Evolutionary conservation across 371 early-diverging fungal species (phyloP), one percentile per base, ranked within the genome.

Genomic region (Chytridium lagenaria): DNA sequence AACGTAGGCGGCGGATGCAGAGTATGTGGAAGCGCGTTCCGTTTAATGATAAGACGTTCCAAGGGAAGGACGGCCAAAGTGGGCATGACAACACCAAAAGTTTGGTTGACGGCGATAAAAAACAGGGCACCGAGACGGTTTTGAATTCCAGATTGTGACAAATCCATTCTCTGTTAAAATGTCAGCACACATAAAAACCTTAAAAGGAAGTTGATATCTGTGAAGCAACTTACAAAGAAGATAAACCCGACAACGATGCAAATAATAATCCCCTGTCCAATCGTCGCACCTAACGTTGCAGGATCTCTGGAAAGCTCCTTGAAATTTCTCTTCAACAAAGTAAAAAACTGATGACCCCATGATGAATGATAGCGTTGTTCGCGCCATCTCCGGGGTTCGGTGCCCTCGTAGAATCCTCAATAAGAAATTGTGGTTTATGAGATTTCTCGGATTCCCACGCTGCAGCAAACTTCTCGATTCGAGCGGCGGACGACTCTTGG

Each of bases 1-100:
- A 34, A 84, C 30, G 68, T 75, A 89, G n/a, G 83, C 86, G 5
- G 78, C 57, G 33, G 79, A 70, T 3, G 85, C 78, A 10, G 81
- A 50, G 77, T 87, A 89, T 23, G 84, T 74, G 5, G 85, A 85
- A 37, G 83, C 73, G 16, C 76, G 68, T 89, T 88, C 31, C 86
- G 77, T 26, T 76, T 79, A 59, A 88, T 82, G 69, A 89, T 84
- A 34, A 63, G 64, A 51, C 83, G 81, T 52, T 85, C 79, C 15
- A 70, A 26, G 0, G 83, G 78, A 52, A 84, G 84, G 37, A 80
- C 55, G 12, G 44, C 80, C 40, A 85, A 78, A 22, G 82, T 69
- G 16, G 87, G 86, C 77, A 80, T 81, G 19, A 44, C 75, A 34
- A 78, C 80, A 30, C 82, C 80, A 77, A 87, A 89, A 0, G 84